phyloP scores from a whole-genome alignment of 257 asterid species.

The Solanum megistacrolobum region DNA sequence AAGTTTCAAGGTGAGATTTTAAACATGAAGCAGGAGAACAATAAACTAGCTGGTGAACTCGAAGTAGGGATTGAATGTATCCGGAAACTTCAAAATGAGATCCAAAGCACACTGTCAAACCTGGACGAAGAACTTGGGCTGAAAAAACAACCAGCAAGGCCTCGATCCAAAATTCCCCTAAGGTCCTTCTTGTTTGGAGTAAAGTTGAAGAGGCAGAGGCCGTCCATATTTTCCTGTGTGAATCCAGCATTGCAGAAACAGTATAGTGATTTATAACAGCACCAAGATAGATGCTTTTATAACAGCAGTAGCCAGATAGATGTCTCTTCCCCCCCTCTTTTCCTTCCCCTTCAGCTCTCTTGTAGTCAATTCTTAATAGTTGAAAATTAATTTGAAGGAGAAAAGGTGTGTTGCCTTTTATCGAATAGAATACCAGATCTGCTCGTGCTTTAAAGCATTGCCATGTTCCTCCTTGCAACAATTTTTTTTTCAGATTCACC shows the following conservation, averaged over 20 bases:
- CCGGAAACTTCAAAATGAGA: constrained; percentile 17
- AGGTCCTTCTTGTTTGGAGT: constrained; percentile 44
- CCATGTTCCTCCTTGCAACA: not conserved
- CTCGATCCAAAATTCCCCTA: constrained; percentile 31
- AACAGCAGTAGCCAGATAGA: constrained; percentile 6
- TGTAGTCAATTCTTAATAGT: not conserved
- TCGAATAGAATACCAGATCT: not conserved
- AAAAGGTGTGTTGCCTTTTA: not conserved
- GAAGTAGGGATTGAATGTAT: constrained; percentile 15
- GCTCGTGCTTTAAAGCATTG: not conserved
- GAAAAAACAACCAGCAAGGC: constrained; percentile 1
- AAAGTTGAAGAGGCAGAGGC: constrained; percentile 35
- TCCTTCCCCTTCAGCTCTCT: not conserved
- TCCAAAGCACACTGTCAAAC: constrained; percentile 19
- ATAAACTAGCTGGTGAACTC: constrained; percentile 24
- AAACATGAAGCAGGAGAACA: constrained; percentile 38
- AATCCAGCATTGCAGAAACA: constrained; percentile 35
- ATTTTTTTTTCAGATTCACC: not conserved
- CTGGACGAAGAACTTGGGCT: constrained; percentile 30
- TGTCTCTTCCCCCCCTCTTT: not conserved
- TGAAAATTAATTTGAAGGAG: not conserved
- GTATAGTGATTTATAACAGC: constrained; percentile 19
- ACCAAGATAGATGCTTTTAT: not conserved
- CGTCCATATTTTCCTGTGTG: constrained; percentile 32
- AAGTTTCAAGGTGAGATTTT: constrained; percentile 43